A percentile compares a stretch with the other conserved stretches of the same genome.
These are phyloP conservation scores for Lycium barbarum DNA, from an alignment of 257 asterid genomes.

Conservation along the genomic window DNA sequence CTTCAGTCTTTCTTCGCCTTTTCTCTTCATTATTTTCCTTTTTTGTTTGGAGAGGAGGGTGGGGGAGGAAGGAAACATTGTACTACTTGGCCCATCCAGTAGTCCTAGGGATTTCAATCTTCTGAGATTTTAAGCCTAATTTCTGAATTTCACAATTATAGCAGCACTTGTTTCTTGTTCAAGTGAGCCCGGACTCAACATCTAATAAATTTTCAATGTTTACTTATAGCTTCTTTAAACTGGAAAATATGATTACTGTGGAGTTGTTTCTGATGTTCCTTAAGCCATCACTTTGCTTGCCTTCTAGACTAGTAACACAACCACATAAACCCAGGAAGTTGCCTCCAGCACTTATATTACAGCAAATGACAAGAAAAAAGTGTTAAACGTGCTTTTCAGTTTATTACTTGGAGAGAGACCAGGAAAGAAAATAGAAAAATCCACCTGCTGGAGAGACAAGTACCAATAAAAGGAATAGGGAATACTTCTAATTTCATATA, in stretches of 20 bases:
- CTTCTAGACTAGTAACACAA: background rate
- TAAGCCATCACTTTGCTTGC: background rate
- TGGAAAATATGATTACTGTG: background rate
- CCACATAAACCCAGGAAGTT: slow-evolving; percentile 7
- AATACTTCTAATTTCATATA: background rate
- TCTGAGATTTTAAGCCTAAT: slow-evolving; percentile 2
- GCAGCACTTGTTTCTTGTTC: background rate
- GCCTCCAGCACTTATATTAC: slow-evolving; percentile 11
- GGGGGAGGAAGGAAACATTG: background rate
- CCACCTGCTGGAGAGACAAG: background rate
- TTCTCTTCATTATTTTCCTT: background rate
- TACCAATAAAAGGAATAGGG: background rate
- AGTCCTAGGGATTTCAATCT: slow-evolving; percentile 23
- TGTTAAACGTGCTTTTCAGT: background rate
- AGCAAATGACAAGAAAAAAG: background rate
- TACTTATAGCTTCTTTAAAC: background rate
- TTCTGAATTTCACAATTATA: background rate
- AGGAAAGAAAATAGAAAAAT: background rate
- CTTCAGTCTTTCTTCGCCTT: background rate
- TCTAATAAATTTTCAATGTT: slow-evolving; percentile 5
- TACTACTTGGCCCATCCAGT: background rate
- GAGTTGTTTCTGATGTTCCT: background rate
- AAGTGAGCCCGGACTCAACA: background rate
- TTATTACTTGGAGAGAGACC: background rate
- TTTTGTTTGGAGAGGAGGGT: background rate